Evolutionary conservation across 345 rosid genomes (phyloP).

Genomic region (Populus simonii): DNA sequence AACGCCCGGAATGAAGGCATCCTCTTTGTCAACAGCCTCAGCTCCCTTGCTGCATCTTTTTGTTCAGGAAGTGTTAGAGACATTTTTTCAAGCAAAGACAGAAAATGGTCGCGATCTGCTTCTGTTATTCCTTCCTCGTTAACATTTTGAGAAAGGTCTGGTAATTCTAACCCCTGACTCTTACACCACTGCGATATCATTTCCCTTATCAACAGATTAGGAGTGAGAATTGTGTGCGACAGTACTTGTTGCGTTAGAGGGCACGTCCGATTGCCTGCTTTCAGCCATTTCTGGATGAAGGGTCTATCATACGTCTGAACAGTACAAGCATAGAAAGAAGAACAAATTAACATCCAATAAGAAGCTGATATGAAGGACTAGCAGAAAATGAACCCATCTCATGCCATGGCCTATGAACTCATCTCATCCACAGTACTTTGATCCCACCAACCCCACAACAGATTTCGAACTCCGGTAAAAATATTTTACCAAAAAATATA

Average conservation of each 20-base stretch:
- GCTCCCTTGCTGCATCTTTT: conserved; percentile 76
- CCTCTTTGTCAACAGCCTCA: conserved; percentile 61
- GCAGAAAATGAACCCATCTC: not conserved
- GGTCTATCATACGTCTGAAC: conserved; percentile 83
- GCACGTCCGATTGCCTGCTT: conserved; percentile 77
- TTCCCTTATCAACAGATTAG: conserved; percentile 67
- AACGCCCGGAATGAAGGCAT: conserved; percentile 73
- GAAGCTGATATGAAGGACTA: not conserved
- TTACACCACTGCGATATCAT: conserved; percentile 86
- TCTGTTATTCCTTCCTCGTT: conserved; percentile 53
- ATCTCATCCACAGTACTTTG: conserved; percentile 1
- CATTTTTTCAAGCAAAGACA: conserved; percentile 61
- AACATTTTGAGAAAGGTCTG: conserved; percentile 30
- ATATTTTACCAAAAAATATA: not conserved
- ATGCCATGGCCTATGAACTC: not conserved
- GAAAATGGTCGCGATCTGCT: conserved; percentile 58
- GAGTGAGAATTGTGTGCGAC: conserved; percentile 60
- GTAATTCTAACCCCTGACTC: conserved; percentile 50
- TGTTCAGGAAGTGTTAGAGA: conserved; percentile 51
- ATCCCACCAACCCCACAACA: conserved; percentile 12
- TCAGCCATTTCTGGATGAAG: conserved; percentile 81
- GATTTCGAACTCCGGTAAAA: conserved; percentile 6
- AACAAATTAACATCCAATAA: conserved; percentile 12
- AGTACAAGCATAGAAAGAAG: conserved; percentile 5
- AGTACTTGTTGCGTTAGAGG: conserved; percentile 85